Base-by-base conservation (phyloP, 306 rosid genomes). In the Psophocarpus tetragonolobus region DNA sequence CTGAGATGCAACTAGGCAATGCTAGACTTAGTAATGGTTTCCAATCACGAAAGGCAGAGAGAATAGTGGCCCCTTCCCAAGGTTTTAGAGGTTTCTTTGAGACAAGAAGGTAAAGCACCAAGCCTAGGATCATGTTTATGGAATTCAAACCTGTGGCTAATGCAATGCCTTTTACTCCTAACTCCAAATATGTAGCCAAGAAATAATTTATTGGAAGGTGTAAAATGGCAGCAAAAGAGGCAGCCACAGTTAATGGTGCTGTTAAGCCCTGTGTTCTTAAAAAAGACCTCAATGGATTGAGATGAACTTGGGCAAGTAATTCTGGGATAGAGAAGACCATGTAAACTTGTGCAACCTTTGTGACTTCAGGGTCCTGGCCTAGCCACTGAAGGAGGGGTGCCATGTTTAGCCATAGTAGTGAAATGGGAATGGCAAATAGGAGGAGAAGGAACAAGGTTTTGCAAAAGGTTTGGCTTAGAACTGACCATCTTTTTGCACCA, bases 321-420 rank as follows among this genome's bases (percentile, higher is more conserved):
- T 93, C 97, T 2, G 96, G 97, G 41, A 93, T 88, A 3, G 91
- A 91, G 81, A 77, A 93, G 4, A 77, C 29, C 89, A 93, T 76
- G 78, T 86, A 93, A 29, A 87, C 80, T 44, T 90, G 90, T 0
- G 97, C 97, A 10, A 93, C 91, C 54, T 64, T 70, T 12, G 89
- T 87, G 76, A 89, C 87, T 3, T 86, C 87, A 0, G 87, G 92
- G 75, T 93, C 96, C 67, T 93, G 97, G n/a, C 97, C 97, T 0
- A 93, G 63, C 88, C 85, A 74, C 0, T 81, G 70, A 74, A 91
- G 88, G 17, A 89, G 50, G 1, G 91, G 88, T 38, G 85, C 67
- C 83, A 88, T 82, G 76, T 85, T 88, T 8, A 93, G 84, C 97
- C 97, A 93, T 3, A 89, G 42, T 0, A 90, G 33, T 33, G 88